Base-by-base conservation (phyloP, 495 filamentous ascomycete genomes). In the Aspergillus cavernicola region DNA sequence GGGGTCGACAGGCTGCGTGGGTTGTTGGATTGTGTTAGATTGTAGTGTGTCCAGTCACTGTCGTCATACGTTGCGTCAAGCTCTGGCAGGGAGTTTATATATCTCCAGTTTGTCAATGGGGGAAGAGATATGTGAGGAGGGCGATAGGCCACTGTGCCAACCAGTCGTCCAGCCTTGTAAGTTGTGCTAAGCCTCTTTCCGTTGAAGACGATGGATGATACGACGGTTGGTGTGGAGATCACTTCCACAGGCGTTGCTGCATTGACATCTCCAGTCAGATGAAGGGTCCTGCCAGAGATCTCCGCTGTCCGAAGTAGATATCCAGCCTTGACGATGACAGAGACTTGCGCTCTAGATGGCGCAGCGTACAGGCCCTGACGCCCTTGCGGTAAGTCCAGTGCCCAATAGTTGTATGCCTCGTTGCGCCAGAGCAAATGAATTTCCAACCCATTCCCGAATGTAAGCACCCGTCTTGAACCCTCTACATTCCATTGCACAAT, bases 401-500 rank as follows among this genome's bases (percentile, higher is more conserved):
- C 72, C 84, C 83, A 88, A 70, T 84, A 84, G 50, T 83, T 77
- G 63, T 88, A 87, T 0, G 80, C 84, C 0, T 75, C 66, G 54
- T 85, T 82, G 10, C 84, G 76, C 65, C 63, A 55, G 18, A 85
- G 62, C 11, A 83, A 58, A 56, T 78, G 79, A 15, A 86, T 60
- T 9, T 77, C 69, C 4, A 85, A 55, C 13, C n/a, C 11, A 43
- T 70, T 60, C 13, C 66, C 75, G 8, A 83, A 55, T 15, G 67
- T 59, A 11, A 82, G 62, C n/a, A 83, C 65, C 20, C 68, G 65
- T 2, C 76, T 67, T 10, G 67, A 50, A 4, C 65, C 40, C 33
- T 65, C 63, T 11, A 71, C 71, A 13, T 73, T 39, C 69, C 77
- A 83, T 56, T 81, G 78, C 45, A 86, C 42, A 20, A 84, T 66